Conservation (phyloP, 176 grass and related monocot genomes). For the Juncus effusus region DNA sequence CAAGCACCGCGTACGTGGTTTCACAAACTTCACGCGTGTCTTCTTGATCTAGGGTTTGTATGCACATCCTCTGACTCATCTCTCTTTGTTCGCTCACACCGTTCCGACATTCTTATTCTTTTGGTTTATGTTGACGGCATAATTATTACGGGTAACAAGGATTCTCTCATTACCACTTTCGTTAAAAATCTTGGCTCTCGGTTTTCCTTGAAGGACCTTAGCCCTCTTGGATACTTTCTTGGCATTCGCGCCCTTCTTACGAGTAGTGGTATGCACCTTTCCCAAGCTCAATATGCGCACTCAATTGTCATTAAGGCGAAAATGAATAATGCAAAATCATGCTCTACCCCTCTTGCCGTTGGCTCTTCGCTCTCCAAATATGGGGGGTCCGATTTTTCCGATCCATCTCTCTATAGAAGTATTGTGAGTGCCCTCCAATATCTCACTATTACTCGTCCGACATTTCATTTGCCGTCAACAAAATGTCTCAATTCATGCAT, state of each 20-base stretch:
- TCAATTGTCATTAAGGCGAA: too few species aligned
- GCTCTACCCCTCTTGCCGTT: not conserved
- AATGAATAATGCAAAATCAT: not conserved
- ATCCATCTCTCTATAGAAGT: not conserved
- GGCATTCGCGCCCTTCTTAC: too few species aligned
- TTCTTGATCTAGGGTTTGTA: not conserved
- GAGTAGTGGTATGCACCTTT: too few species aligned
- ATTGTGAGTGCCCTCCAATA: not conserved
- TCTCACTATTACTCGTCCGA: not conserved
- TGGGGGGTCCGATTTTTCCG: not conserved
- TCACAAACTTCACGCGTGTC: not conserved
- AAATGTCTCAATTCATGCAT: constrained; percentile 1
- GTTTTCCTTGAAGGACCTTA: too few species aligned
- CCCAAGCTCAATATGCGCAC: too few species aligned
- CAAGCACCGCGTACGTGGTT: not conserved
- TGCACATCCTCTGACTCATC: not conserved
- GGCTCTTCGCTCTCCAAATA: not conserved
- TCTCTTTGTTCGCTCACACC: not conserved
- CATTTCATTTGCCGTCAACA: not conserved
- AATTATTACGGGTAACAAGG: not conserved
- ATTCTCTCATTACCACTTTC: too few species aligned
- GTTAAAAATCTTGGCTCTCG: too few species aligned
- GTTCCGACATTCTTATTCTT: too few species aligned
- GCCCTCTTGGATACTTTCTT: too few species aligned
- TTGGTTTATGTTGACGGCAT: not conserved